Percentiles rank a stretch among this genome's conserved stretches.
Conservation (phyloP, 176 grass and related monocot genomes). For the Lolium multiflorum region DNA sequence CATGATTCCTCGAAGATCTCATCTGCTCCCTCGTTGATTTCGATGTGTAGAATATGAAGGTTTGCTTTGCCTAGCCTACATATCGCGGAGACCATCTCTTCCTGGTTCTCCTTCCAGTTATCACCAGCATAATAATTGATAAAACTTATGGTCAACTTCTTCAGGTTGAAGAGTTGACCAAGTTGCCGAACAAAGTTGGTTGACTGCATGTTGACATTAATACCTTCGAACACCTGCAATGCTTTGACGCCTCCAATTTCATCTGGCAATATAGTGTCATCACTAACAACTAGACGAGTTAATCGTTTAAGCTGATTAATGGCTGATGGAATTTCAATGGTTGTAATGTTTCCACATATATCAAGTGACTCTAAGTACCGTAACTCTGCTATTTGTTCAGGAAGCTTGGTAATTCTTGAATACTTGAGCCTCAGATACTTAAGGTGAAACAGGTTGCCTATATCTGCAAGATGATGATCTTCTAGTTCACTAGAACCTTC, state of each 20-base stretch:
- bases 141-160: neutral
- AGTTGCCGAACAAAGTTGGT: neutral
- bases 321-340: neutral
- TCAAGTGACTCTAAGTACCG: conserved; percentile 22
- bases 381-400: conserved; percentile 17
- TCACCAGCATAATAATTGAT: conserved; percentile 24
- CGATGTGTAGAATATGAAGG: neutral
- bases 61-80: neutral
- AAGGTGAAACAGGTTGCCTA: neutral
- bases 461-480: conserved; percentile 23
- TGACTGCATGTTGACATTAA: neutral
- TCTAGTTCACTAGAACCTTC: neutral
- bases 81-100: neutral
- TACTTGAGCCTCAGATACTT: conserved; percentile 14
- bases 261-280: conserved; percentile 2
- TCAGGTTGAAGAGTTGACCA: neutral
- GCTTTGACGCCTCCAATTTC: neutral
- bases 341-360: neutral
- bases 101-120: conserved; percentile 7
- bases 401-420: neutral
- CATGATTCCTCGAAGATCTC: conserved; percentile 15
- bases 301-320: neutral
- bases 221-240: neutral
- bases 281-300: neutral
- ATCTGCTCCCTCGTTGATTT: conserved; percentile 1